phyloP scores from a whole-genome alignment of 2,329 filamentous ascomycete species.

The Zarea fungicola region DNA sequence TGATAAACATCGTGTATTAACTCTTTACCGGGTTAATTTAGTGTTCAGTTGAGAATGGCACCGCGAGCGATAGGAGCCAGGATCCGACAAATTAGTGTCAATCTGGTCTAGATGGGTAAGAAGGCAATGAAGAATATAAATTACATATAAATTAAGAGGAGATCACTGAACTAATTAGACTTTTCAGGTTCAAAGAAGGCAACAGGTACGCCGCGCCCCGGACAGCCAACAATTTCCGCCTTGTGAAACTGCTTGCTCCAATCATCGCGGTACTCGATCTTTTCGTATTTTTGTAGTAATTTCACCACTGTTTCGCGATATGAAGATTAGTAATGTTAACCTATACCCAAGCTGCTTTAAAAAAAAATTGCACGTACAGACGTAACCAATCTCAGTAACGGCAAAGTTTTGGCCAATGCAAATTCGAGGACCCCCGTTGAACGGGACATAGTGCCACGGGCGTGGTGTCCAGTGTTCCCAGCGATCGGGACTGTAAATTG shows the following conservation, averaged over 20 bases:
- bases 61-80: too few species aligned
- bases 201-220: conserved; percentile 37
- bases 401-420: conserved; percentile 81
- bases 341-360: too few species aligned
- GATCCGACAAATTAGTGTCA: too few species aligned
- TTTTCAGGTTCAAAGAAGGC: conserved; percentile 29
- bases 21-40: too few species aligned
- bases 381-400: conserved; percentile 59
- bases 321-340: neutral
- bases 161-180: too few species aligned
- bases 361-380: neutral
- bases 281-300: conserved; percentile 57
- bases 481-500: conserved; percentile 59
- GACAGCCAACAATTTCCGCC: conserved; percentile 39
- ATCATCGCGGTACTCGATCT: conserved; percentile 43
- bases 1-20: too few species aligned
- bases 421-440: conserved; percentile 69
- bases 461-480: conserved; percentile 60
- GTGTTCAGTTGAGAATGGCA: too few species aligned
- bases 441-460: conserved; percentile 68
- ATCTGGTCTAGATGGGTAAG: too few species aligned
- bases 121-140: too few species aligned
- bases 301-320: conserved; percentile 33
- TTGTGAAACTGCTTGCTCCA: conserved; percentile 40
- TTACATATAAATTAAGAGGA: too few species aligned